Evolutionary conservation across 495 filamentous ascomycete species (phyloP).

Genomic region (Penicillium coffeae): DNA sequence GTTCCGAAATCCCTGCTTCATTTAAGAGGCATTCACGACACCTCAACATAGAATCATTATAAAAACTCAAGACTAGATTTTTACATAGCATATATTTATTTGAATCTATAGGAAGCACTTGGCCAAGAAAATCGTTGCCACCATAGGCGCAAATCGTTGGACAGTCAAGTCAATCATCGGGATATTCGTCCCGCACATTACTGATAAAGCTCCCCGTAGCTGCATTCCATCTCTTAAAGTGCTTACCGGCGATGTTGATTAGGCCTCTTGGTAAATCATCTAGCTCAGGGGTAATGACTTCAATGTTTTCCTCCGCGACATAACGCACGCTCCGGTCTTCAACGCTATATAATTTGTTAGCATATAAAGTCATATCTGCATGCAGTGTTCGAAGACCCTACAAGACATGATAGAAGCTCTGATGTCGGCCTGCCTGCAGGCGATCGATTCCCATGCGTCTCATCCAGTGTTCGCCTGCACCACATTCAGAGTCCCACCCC

Average conservation of each 20-base stretch:
- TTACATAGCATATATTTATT: too few species aligned
- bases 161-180: too few species aligned
- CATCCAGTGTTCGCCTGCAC: conserved; percentile 51
- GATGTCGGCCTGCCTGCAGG: conserved; percentile 57
- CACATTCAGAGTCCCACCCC: conserved; percentile 73
- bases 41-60: too few species aligned
- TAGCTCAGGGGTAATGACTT: conserved; percentile 49
- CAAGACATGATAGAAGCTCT: conserved; percentile 83
- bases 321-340: conserved; percentile 69
- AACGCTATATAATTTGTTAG: conserved; percentile 53
- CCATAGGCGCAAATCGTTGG: too few species aligned
- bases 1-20: too few species aligned
- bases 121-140: too few species aligned
- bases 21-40: too few species aligned
- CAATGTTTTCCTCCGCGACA: conserved; percentile 86
- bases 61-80: too few species aligned
- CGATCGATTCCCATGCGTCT: conserved; percentile 60
- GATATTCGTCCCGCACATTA: conserved; percentile 81
- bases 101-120: too few species aligned
- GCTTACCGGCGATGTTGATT: conserved; percentile 70
- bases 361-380: too few species aligned
- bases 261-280: conserved; percentile 50
- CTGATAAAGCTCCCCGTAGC: conserved; percentile 68
- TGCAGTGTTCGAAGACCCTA: conserved; percentile 57
- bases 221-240: conserved; percentile 84